phyloP scores from a whole-genome alignment of 192 early-diverging fungal species.

The Linnemannia exigua region DNA sequence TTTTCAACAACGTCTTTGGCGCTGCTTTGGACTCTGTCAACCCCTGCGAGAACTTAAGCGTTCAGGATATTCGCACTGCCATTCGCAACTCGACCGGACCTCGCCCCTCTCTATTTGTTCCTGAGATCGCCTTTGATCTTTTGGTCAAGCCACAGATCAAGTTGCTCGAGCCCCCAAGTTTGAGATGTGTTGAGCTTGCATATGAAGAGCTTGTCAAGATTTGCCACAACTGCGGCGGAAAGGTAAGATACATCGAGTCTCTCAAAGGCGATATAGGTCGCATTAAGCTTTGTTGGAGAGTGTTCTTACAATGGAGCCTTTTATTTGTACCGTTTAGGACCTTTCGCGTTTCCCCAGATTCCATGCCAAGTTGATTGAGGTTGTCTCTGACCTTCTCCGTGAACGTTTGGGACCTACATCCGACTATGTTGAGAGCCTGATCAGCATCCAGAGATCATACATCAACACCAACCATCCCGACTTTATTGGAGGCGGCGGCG shows the following conservation, averaged over 20 bases:
- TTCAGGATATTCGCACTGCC: constrained; percentile 83
- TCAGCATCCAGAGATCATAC: constrained; percentile 86
- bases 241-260: constrained; percentile 52
- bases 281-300: not conserved
- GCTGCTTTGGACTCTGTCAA: constrained; percentile 78
- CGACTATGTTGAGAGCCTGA: constrained; percentile 83
- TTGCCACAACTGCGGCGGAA: constrained; percentile 80
- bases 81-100: constrained; percentile 90
- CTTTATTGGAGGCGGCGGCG: constrained; percentile 83
- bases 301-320: not conserved
- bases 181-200: constrained; percentile 85
- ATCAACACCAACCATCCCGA: constrained; percentile 92
- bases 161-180: constrained; percentile 78
- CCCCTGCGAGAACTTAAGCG: constrained; percentile 78
- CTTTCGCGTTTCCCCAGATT: constrained; percentile 82
- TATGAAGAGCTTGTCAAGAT: constrained; percentile 90
- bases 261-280: not conserved
- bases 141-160: constrained; percentile 87
- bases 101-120: constrained; percentile 84
- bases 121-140: constrained; percentile 88
- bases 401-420: constrained; percentile 82
- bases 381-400: constrained; percentile 81
- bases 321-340: constrained; percentile 57
- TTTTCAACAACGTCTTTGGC: constrained; percentile 86
- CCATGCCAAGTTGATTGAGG: constrained; percentile 80